Evolutionary conservation across 495 filamentous ascomycete species (phyloP), one percentile per base, ranked within the genome.

Genomic region (Rusavskia elegans): DNA sequence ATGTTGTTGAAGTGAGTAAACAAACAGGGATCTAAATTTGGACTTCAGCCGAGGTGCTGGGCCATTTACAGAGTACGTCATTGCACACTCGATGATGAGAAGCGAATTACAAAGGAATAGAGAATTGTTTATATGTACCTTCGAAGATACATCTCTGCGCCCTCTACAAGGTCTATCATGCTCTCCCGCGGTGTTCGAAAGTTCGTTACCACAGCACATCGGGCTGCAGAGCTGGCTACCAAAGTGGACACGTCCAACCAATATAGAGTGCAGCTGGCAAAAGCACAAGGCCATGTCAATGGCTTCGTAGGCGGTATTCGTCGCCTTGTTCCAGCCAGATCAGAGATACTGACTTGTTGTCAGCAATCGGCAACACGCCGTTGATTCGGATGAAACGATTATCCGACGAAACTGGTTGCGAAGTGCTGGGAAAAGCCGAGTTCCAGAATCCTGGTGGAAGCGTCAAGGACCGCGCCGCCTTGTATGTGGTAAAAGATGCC

Each of bases 361-460:
- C 59, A 94, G 89, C 89, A 51, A 96, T 98, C 71, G 92, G 93
- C 55, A 97, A 96, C 68, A 98, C 92, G 0, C 93, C 92, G 0
- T 74, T 98, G 30, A 95, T 98, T 67, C 81, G 84, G 3, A 75
- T 98, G 39, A 90, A 95, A 66, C 75, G 69, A 16, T 78, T 98
- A 52, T 96, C 92, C 19, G 81, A 86, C 54, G 77, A 95, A 59
- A 97, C 92, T 17, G 90, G 90, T 45, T 97, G 93, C 74, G 83
- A 94, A 56, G 73, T 98, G 46, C 81, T 95, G 35, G 92, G 93
- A 56, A 98, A 98, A 66, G 92, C 92, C 53, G 92, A 98, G 61
- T 98, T 98, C 70, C 92, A 93, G 73, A 97, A 98, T 73, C 92
- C 92, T 11, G 92, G 92, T 56, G 92, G 92, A 29, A 88, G 82